These are phyloP conservation scores for Colletotrichum sp. DNA, from an alignment of 2,329 filamentous ascomycete genomes.

Conservation along the genomic window DNA sequence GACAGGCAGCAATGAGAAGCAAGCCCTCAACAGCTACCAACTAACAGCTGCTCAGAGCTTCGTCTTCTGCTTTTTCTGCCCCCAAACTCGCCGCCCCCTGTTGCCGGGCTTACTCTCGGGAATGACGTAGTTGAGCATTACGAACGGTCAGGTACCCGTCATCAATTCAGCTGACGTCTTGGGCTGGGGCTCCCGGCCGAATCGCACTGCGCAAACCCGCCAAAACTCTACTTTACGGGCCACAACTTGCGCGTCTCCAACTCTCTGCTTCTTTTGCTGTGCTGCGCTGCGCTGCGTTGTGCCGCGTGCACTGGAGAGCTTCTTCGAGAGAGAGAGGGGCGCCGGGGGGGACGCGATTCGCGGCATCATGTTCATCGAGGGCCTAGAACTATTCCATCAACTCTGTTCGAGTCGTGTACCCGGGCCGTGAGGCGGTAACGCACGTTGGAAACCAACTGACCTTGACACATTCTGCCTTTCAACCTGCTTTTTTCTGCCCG, in stretches of 20 bases:
- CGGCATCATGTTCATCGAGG: background rate
- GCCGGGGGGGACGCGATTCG: background rate
- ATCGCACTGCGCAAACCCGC: background rate
- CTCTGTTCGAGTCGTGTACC: slow-evolving; percentile 10
- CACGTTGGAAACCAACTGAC: background rate
- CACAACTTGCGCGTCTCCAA: background rate
- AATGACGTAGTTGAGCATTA: slow-evolving; percentile 17
- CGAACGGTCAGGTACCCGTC: slow-evolving; percentile 16
- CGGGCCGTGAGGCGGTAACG: background rate
- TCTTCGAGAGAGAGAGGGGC: background rate
- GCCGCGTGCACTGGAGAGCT: background rate
- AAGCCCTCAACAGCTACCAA: background rate
- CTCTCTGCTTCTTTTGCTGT: background rate
- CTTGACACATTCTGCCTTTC: background rate
- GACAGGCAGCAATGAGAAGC: background rate
- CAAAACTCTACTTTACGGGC: background rate
- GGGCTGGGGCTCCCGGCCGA: background rate
- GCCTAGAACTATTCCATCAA: slow-evolving; percentile 18
- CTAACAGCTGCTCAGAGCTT: too few relatives aligned
- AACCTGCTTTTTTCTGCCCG: background rate
- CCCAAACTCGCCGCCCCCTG: slow-evolving; percentile 1
- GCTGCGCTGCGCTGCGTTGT: background rate
- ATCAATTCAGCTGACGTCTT: slow-evolving; percentile 12
- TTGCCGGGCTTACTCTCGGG: slow-evolving; percentile 1
- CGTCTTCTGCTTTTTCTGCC: background rate